Evolutionary conservation across 352 stramenopile species (phyloP), one percentile per base, ranked within the genome.

Genomic region (Phytophthora lateralis): DNA sequence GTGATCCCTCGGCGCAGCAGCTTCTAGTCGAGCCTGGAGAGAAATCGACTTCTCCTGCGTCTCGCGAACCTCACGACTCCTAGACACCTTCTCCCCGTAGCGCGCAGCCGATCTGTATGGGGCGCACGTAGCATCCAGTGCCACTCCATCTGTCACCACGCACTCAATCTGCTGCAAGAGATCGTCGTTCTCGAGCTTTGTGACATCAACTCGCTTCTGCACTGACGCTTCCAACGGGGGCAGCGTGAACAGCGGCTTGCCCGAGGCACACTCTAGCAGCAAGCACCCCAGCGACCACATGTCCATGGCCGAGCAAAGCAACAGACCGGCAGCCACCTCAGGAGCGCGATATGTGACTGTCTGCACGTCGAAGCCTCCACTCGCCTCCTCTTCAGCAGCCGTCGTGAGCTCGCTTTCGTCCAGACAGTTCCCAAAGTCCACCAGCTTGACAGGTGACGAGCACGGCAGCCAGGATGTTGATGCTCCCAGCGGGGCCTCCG

Each of bases 241-340:
- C 34, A 73, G 52, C 9, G 67, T 80, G 59, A 93, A 89, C 2
- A 91, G 58, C n/a, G 81, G 80, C 49, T 63, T 54, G 1, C 84
- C 81, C 1, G 71, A 79, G 4, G 75, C 69, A 18, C 81, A 90
- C 55, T 93, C 84, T 7, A 91, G 39, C 10, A 93, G 46, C 11
- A 93, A 66, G 55, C 84, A 93, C 7, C 84, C 84, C 26, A 93
- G 68, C 20, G 84, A 93, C 84, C 84, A 93, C 76, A 93, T 80
- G 50, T 93, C 84, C 66, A 88, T 86, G 12, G 84, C 74, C 2
- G 76, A 66, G 42, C 76, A 78, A 32, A 93, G 75, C 17, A 71
- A 67, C 11, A 88, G 53, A 4, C 81, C 80, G 21, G 80, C 80
- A 29, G 81, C 81, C 26, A 93, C 81, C 56, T 93, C 84, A 0